phyloP scores from a whole-genome alignment of 371 early-diverging fungal species.

The Mortierella sp. region DNA sequence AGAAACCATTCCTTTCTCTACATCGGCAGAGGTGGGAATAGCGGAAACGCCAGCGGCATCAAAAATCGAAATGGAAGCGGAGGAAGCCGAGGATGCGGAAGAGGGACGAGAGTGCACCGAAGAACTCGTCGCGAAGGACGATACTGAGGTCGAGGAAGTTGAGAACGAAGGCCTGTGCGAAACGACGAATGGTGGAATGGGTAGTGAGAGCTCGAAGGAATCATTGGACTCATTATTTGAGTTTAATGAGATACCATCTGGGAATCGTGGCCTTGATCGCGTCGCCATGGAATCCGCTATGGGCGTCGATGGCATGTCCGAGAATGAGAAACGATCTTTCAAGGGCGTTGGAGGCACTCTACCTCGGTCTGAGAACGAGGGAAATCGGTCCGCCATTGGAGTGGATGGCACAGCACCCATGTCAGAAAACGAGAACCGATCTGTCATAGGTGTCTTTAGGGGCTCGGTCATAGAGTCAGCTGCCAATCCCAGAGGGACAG shows the following conservation, averaged over 20 bases:
- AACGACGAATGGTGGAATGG: constrained; percentile 17
- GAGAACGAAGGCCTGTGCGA: constrained; percentile 11
- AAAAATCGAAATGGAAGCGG: constrained; percentile 14
- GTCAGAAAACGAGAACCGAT: constrained; percentile 22
- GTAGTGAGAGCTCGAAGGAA: constrained; percentile 6
- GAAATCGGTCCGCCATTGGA: constrained; percentile 7
- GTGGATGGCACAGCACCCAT: background rate
- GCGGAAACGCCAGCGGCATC: background rate
- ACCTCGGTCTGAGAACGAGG: background rate
- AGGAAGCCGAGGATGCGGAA: constrained; percentile 32
- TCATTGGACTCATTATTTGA: constrained; percentile 1
- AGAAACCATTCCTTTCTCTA: background rate
- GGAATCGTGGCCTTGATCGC: constrained; percentile 1
- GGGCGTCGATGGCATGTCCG: background rate
- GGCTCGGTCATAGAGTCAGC: constrained; percentile 1
- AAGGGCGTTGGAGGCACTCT: constrained; percentile 7
- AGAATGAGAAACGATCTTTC: constrained; percentile 6
- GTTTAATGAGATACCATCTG: constrained; percentile 5
- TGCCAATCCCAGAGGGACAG: constrained; percentile 2
- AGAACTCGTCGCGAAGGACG: constrained; percentile 18
- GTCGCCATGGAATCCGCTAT: background rate
- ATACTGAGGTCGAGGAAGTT: constrained; percentile 14
- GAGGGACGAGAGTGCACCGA: constrained; percentile 21
- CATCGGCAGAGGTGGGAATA: background rate
- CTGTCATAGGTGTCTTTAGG: constrained; percentile 30